Conservation (phyloP, 371 early-diverging fungal species). For the Lichtheimia hyalospora region DNA sequence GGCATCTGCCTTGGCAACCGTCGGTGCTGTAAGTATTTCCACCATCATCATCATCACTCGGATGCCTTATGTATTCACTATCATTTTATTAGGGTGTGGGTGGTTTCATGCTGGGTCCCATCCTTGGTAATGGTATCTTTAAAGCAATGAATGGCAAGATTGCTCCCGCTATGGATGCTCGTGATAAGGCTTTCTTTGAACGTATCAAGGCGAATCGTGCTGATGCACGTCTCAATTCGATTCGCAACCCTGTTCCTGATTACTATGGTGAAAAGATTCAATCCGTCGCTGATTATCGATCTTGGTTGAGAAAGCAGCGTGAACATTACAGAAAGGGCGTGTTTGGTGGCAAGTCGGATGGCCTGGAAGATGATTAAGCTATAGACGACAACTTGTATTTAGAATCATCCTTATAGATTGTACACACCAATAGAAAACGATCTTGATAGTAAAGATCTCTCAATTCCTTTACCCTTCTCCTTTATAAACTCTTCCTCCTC, state of each 20-base stretch:
- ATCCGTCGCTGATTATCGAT: slow-evolving; percentile 78
- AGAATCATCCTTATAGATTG: too few species aligned
- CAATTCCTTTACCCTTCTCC: too few species aligned
- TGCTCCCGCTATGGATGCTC: slow-evolving; percentile 60
- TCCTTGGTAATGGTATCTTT: slow-evolving; percentile 65
- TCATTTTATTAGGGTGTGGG: slow-evolving; percentile 44
- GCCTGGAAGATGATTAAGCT: slow-evolving; percentile 6
- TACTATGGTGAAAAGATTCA: slow-evolving; percentile 93
- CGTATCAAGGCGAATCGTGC: slow-evolving; percentile 80
- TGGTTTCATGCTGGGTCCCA: slow-evolving; percentile 72
- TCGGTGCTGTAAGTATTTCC: slow-evolving; percentile 49
- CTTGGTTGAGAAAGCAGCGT: slow-evolving; percentile 89
- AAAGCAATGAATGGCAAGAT: slow-evolving; percentile 56
- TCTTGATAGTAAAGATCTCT: too few species aligned
- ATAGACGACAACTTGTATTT: too few species aligned
- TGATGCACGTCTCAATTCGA: slow-evolving; percentile 72
- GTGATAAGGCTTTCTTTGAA: slow-evolving; percentile 80
- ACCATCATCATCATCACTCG: neutral
- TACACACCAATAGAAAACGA: too few species aligned
- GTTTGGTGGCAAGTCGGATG: slow-evolving; percentile 52
- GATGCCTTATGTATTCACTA: neutral
- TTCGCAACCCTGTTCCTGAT: slow-evolving; percentile 86
- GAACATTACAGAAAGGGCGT: slow-evolving; percentile 76
- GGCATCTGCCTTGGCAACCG: slow-evolving; percentile 62
- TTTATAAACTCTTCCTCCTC: too few species aligned